These are phyloP conservation scores for Solanum corneliomulleri DNA, from an alignment of 257 asterid species.

Conservation along the genomic window DNA sequence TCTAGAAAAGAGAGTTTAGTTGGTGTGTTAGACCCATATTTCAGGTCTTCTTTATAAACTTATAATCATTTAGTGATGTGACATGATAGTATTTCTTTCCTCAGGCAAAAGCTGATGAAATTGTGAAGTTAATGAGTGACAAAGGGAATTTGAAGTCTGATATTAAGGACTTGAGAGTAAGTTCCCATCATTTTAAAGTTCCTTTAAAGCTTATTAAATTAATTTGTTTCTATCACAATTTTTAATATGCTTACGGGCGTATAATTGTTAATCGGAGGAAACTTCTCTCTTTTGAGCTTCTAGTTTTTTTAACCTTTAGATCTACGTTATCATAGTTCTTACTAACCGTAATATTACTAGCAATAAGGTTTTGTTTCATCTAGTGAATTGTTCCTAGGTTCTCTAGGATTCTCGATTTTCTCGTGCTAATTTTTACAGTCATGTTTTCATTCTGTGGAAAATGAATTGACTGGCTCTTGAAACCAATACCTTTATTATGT, in stretches of 20 bases:
- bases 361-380: no score
- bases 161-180: slow-evolving; percentile 53
- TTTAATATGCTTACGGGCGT: not conserved
- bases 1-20: not conserved
- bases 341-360: no score
- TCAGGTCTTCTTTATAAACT: not conserved
- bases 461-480: no score
- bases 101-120: slow-evolving; percentile 89
- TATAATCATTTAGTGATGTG: slow-evolving; percentile 1
- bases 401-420: no score
- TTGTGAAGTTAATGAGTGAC: slow-evolving; percentile 73
- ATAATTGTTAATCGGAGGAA: no score
- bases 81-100: not conserved
- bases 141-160: slow-evolving; percentile 63
- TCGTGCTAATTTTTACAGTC: no score
- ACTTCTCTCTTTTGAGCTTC: no score
- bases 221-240: not conserved
- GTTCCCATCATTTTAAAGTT: slow-evolving; percentile 4
- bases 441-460: no score
- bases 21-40: not conserved
- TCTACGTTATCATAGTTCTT: no score
- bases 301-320: no score
- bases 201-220: not conserved
- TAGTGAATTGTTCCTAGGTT: no score
- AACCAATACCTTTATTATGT: no score